phyloP scores from a whole-genome alignment of 768 basidiomycete genomes.

The Pilatotrama ljubarskyi region DNA sequence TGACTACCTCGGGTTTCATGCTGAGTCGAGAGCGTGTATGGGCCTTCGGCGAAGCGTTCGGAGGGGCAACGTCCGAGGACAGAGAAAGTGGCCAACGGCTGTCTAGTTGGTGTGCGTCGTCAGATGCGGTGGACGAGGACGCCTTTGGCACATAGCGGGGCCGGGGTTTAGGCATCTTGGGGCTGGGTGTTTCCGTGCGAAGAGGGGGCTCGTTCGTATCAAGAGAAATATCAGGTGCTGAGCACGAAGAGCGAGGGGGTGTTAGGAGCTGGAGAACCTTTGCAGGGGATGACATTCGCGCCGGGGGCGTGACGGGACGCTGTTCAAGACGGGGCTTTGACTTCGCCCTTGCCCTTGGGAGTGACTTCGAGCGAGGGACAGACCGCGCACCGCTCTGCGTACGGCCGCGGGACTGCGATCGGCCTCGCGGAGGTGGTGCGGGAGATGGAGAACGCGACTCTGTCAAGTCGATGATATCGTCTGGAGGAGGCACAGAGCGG shows the following conservation, averaged over 20 bases:
- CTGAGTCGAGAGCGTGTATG: background rate
- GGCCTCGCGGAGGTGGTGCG: constrained; percentile 1
- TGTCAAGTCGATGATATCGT: constrained; percentile 23
- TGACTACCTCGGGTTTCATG: constrained; percentile 16
- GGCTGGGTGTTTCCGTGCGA: constrained; percentile 11
- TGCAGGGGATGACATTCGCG: background rate
- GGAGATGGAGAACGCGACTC: constrained; percentile 12
- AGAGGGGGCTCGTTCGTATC: background rate
- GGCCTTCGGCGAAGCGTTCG: background rate
- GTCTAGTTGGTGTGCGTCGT: background rate
- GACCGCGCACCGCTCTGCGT: background rate
- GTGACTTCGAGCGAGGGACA: constrained; percentile 10
- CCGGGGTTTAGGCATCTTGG: constrained; percentile 13
- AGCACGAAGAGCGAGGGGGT: constrained; percentile 22
- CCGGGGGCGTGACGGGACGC: background rate
- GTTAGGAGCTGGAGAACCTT: constrained; percentile 15
- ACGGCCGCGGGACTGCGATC: constrained; percentile 8
- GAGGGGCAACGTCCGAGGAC: no score
- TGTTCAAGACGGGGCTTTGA: background rate
- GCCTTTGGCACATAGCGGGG: constrained; percentile 8
- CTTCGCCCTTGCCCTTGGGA: background rate
- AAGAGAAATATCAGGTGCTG: constrained; percentile 3
- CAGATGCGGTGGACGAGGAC: background rate
- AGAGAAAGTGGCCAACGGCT: background rate
- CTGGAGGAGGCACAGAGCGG: background rate